These are phyloP conservation scores for Rhododendron vialii DNA, from an alignment of 148 eudicot genomes.

Conservation along the genomic window DNA sequence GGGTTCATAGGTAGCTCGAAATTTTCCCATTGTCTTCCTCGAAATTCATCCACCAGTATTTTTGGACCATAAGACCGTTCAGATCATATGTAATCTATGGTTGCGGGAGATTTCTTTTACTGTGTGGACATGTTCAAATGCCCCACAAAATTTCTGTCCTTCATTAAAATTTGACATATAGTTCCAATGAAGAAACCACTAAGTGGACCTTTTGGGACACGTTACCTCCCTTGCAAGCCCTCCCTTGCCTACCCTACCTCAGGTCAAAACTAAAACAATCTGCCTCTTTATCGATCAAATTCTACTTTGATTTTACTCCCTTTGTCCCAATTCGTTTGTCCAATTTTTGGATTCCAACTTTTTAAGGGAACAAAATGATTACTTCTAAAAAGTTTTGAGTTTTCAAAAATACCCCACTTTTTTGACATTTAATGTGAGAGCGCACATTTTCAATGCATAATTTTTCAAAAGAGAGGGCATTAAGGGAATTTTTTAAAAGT, in stretches of 20 bases:
- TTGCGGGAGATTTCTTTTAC: neutral
- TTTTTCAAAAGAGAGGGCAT: neutral
- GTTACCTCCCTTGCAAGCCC: no score
- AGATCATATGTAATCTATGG: neutral
- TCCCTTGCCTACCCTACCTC: neutral
- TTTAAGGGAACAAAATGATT: neutral
- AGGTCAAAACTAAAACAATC: neutral
- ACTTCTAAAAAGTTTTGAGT: neutral
- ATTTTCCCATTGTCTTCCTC: neutral
- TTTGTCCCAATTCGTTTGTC: neutral
- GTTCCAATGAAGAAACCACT: neutral
- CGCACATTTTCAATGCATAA: neutral
- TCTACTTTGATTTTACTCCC: neutral
- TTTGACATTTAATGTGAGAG: neutral
- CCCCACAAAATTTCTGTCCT: neutral
- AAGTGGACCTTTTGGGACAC: neutral
- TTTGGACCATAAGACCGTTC: neutral
- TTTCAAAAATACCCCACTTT: no score
- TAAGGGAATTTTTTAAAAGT: neutral
- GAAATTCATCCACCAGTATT: neutral
- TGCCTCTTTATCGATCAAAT: neutral
- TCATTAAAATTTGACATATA: neutral
- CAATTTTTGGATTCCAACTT: neutral
- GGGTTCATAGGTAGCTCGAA: neutral
- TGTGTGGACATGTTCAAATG: neutral